phyloP scores from a whole-genome alignment of 2,329 filamentous ascomycete species.

The Domatiomyces globalis region DNA sequence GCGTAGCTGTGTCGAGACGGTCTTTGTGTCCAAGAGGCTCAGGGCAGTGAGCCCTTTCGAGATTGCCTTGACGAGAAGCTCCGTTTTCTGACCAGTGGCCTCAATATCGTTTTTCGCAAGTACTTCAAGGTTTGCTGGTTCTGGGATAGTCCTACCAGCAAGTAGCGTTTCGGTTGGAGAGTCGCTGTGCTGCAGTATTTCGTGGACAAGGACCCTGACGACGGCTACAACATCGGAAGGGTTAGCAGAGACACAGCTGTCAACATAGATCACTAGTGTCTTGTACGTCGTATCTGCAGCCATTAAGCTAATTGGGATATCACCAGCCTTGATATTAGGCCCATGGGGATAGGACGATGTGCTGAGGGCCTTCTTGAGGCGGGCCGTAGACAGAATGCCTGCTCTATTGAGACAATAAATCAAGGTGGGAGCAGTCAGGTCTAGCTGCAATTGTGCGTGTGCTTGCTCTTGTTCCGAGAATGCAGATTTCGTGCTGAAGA shows the following conservation, averaged over 20 bases:
- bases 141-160: not conserved
- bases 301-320: not conserved
- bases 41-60: not conserved
- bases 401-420: not conserved
- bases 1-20: constrained; percentile 10
- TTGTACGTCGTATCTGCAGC: not conserved
- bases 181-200: not conserved
- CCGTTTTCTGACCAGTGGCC: not conserved
- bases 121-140: not conserved
- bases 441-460: not conserved
- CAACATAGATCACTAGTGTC: not conserved
- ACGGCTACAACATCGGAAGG: not conserved
- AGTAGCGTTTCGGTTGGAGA: not conserved
- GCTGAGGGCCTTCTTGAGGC: constrained; percentile 6
- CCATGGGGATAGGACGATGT: not conserved
- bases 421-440: not conserved
- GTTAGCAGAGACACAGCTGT: not conserved
- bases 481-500: not conserved
- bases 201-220: not conserved
- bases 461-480: not conserved
- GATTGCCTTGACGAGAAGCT: not conserved
- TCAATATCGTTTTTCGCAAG: not conserved
- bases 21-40: not conserved
- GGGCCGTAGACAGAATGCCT: not conserved
- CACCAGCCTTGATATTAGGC: not conserved